Evolutionary conservation across 495 filamentous ascomycete species (phyloP), one percentile per base, ranked within the genome.

Genomic region (Immersiella caudata): DNA sequence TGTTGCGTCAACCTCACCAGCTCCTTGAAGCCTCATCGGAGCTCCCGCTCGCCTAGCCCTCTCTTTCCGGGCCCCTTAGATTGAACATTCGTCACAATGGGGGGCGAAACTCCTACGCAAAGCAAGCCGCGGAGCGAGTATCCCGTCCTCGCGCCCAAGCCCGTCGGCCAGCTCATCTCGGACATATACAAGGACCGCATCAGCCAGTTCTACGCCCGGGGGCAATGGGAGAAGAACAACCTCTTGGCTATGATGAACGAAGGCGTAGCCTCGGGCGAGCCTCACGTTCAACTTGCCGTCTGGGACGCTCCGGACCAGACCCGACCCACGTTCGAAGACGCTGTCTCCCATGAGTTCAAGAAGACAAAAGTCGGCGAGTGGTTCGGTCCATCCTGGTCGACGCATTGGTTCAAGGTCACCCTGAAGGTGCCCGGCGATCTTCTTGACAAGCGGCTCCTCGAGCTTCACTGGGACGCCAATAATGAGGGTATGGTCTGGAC

Each of bases 351-450:
- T 66, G 83, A 91, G 49, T 99, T 96, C 79, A 83, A 83, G 29
- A 80, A 86, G n/a, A 91, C 94, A 1, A 81, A 83, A 18, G 88
- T 93, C 62, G 93, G 94, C 33, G 84, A 88, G 64, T 86, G 82
- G 16, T 97, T 97, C 71, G 95, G 95, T 4, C 95, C 95, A 12
- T 94, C 93, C 55, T 99, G 95, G 95, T 93, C 93, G 0, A 99
- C 95, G n/a, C 94, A 97, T 78, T 99, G 95, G 95, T 95, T 98
- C 84, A 90, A 88, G 52, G 86, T 97, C 62, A 80, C 87, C 51
- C 80, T 99, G 64, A 91, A 83, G 1, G 85, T 99, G 22, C 95
- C 95, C 20, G 68, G 83, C 69, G 80, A 92, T 1, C 83, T 97
- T 68, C 81, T 75, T 26, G 76, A 92, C 50, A 90, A 93, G 70